Evolutionary conservation across 2,329 filamentous ascomycete species (phyloP).

Genomic region (Podosphaera fusca): DNA sequence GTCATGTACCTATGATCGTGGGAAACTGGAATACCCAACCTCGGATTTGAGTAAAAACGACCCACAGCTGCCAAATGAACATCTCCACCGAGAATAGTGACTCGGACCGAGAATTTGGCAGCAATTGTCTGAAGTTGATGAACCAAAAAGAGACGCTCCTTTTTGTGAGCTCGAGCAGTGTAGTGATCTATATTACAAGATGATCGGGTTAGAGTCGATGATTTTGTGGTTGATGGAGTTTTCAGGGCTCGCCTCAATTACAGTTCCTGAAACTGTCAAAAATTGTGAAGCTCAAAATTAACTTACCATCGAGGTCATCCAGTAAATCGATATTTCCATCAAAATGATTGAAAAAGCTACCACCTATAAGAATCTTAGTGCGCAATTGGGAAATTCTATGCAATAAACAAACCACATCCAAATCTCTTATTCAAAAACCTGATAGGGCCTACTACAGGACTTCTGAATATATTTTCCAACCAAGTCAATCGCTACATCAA

Average conservation of each 20-base stretch:
- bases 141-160: slow-evolving; percentile 58
- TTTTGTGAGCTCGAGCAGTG: slow-evolving; percentile 77
- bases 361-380: slow-evolving; percentile 23
- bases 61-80: slow-evolving; percentile 83
- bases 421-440: slow-evolving; percentile 81
- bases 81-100: slow-evolving; percentile 84
- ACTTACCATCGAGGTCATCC: slow-evolving; percentile 54
- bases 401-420: slow-evolving; percentile 30
- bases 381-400: background rate
- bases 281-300: background rate
- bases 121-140: slow-evolving; percentile 65
- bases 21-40: slow-evolving; percentile 51
- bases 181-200: slow-evolving; percentile 40
- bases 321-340: slow-evolving; percentile 83
- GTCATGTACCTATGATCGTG: slow-evolving; percentile 85
- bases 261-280: too few relatives aligned
- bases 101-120: slow-evolving; percentile 63
- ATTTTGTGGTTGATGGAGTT: too few relatives aligned
- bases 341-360: slow-evolving; percentile 77
- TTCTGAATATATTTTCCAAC: slow-evolving; percentile 79
- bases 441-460: slow-evolving; percentile 68
- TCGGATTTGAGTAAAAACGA: slow-evolving; percentile 82
- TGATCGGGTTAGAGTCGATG: too few relatives aligned
- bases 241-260: too few relatives aligned
- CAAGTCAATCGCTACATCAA: slow-evolving; percentile 55